Evolutionary conservation across 306 rosid species (phyloP).

Genomic region (Rosa multiflora): DNA sequence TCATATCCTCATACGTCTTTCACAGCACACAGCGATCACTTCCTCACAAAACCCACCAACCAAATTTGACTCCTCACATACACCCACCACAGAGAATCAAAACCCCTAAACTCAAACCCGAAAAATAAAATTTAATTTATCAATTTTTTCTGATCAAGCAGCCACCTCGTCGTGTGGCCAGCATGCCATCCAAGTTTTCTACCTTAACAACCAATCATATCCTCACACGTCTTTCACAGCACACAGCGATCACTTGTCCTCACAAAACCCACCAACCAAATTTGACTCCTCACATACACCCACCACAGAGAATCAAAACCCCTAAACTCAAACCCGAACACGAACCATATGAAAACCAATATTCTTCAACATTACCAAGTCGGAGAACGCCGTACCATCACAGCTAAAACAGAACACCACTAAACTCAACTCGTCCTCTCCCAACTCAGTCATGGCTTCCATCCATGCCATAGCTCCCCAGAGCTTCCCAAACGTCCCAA

Average conservation of each 20-base stretch:
- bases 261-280: too few relatives aligned
- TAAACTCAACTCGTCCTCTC: constrained; percentile 17
- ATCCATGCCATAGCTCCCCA: constrained; percentile 57
- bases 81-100: constrained; percentile 14
- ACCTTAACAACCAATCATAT: constrained; percentile 12
- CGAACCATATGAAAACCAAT: constrained; percentile 17
- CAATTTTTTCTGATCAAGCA: constrained; percentile 16
- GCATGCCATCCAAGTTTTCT: constrained; percentile 5
- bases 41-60: too few relatives aligned
- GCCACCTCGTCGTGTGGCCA: constrained; percentile 41
- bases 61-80: not conserved
- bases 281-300: not conserved
- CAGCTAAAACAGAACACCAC: not conserved
- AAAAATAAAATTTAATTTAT: not conserved
- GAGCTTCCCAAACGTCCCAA: constrained; percentile 44
- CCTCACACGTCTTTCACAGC: not conserved
- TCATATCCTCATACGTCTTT: not conserved
- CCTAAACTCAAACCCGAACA: not conserved
- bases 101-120: not conserved
- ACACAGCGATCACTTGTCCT: too few relatives aligned
- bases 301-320: constrained; percentile 5
- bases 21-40: not conserved
- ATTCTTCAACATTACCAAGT: not conserved
- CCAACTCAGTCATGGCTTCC: constrained; percentile 59
- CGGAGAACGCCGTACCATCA: constrained; percentile 21